These are phyloP conservation scores for Wallacemonas collosoma DNA, from an alignment of 208 protist species.

Conservation along the genomic window DNA sequence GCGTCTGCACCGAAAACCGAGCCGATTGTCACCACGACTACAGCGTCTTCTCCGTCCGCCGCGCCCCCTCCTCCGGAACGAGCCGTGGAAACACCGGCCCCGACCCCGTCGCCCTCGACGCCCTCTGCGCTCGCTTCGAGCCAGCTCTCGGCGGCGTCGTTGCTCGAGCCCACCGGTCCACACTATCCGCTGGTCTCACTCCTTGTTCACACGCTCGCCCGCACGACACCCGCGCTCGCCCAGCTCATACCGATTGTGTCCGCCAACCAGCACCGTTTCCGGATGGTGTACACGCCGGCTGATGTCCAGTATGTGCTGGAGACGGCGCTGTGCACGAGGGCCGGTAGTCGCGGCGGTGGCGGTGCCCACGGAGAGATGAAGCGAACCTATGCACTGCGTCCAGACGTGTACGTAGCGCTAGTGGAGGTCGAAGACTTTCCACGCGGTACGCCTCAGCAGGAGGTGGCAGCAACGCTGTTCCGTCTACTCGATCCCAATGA, in stretches of 20 bases:
- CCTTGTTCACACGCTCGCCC: slow-evolving; percentile 6
- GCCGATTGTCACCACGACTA: neutral
- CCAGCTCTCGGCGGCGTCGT: neutral
- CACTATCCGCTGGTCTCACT: neutral
- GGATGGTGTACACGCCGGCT: neutral
- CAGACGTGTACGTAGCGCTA: neutral
- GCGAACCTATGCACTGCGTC: neutral
- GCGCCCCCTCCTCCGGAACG: too few relatives aligned
- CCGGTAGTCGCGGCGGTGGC: neutral
- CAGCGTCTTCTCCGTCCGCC: neutral
- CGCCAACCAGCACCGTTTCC: neutral
- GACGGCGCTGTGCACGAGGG: neutral
- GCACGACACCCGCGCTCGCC: neutral
- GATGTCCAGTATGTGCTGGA: slow-evolving; percentile 17
- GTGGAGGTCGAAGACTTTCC: slow-evolving; percentile 14
- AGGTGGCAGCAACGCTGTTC: slow-evolving; percentile 1
- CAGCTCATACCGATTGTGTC: neutral
- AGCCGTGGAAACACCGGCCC: too few relatives aligned
- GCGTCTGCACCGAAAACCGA: too few relatives aligned
- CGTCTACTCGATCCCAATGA: neutral
- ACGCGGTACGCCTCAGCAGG: slow-evolving; percentile 2
- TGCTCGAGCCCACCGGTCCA: neutral
- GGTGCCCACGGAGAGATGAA: neutral
- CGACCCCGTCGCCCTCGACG: neutral
- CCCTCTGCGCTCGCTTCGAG: neutral